Base-by-base conservation (phyloP, 306 rosid genomes). In the Rosa lucieae region DNA sequence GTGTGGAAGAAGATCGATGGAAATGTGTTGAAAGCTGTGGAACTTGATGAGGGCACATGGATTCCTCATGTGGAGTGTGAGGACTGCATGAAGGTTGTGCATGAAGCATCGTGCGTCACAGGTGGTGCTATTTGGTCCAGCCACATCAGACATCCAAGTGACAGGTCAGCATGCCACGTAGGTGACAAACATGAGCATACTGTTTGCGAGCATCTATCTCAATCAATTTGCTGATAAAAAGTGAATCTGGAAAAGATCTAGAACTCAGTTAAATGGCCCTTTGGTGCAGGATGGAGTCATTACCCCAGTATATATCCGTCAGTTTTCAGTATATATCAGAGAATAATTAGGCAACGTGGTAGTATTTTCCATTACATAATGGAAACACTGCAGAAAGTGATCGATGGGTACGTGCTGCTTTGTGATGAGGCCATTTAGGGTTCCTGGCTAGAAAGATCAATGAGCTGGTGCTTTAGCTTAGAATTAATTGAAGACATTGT, bases 51-150 rank as follows among this genome's bases (percentile, higher is more conserved):
- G 18, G 73, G 66, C 88, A 49, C 79, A 70, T 65, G 89, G 11
- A 21, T 48, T 46, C 26, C 81, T 32, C 83, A 80, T 69, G 85
- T 8, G 23, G 80, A 77, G 79, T 66, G 89, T 79, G 84, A 80
- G 12, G 21, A 14, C 43, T 67, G 84, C 75, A 42, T 63, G 76
- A 51, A 49, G 47, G 20, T 10, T 40, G 52, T 13, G n/a, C n/a
- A 56, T 18, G 37, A 39, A 13, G 29, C 67, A 55, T 12, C 8
- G 49, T 20, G 42, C 49, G 6, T 3, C n/a, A 40, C 52, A 74
- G 67, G 52, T 74, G 77, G 52, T 21, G 67, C 18, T 47, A 12
- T 58, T 53, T 53, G 55, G 53, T 59, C 51, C 55, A 11, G 66
- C 81, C 86, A 79, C 77, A 21, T 73, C 8, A 77, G 79, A 43